Evolutionary conservation across 768 basidiomycete species (phyloP), one percentile per base, ranked within the genome.

Genomic region (Pisolithus tinctorius): DNA sequence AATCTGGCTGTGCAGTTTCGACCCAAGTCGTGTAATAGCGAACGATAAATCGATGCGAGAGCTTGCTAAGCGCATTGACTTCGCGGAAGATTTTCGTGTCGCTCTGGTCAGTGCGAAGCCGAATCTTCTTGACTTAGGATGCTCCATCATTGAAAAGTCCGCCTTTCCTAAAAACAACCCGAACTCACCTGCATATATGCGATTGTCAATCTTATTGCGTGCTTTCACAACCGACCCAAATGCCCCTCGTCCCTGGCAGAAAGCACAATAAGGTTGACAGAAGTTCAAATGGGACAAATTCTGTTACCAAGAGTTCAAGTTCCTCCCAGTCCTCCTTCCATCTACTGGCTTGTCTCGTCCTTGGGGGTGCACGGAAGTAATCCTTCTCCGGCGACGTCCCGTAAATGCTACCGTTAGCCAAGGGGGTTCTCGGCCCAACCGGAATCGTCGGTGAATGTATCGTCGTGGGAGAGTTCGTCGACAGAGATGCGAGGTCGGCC

Each of bases 141-240:
- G 20, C 20, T 20, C 14, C 13, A 7, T 31, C 23, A 20, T 25
- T 10, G 5, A 6, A 36, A 36, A 14, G 38, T 4, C 14, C 2
- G 20, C 14, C 31, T 20, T 41, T 1, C 27, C 13, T 34, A 14
- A n/a, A n/a, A 30, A 20, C n/a, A 17, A 11, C 6, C 31, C 4
- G 0, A 17, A 71, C 75, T 9, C 49, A 83, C 85, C 84, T 11
- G 88, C 90, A 63, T 93, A 93, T 50, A 91, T 88, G 23, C 88
- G 76, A 10, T 75, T 79, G 62, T 96, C 93, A 20, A 94, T 83
- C 71, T 83, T 88, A 61, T 95, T 93, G 43, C 85, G 77, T 3
- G 93, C 93, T 64, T 96, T 96, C 29, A 96, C 92, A 0, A 96
- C 93, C n/a, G 90, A 88, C 0, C 93, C 93, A 65, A 92, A 95